phyloP scores from a whole-genome alignment of 371 early-diverging fungal species.

The Basidiobolus meristosporus region DNA sequence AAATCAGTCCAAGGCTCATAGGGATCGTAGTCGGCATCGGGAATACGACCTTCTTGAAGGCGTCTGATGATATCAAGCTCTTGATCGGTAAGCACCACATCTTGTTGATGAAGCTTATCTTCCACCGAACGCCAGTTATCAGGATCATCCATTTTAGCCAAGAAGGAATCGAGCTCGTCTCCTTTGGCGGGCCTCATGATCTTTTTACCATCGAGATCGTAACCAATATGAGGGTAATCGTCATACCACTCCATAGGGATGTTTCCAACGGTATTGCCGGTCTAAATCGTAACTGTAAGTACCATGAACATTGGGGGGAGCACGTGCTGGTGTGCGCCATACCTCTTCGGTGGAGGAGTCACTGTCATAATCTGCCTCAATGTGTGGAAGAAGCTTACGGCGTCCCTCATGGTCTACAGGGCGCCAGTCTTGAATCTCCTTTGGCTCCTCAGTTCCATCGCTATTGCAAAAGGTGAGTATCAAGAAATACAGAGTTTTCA shows the following conservation, averaged over 20 bases:
- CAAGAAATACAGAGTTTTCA: too few relatives aligned
- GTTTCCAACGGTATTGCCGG: constrained; percentile 72
- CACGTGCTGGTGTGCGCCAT: neutral
- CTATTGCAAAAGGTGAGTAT: too few relatives aligned
- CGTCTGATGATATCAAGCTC: constrained; percentile 84
- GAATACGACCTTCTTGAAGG: constrained; percentile 57
- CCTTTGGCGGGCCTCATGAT: constrained; percentile 68
- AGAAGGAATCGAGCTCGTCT: constrained; percentile 84
- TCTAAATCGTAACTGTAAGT: constrained; percentile 8
- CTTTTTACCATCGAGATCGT: constrained; percentile 81
- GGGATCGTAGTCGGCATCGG: constrained; percentile 70
- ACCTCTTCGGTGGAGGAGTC: constrained; percentile 84
- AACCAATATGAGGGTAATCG: constrained; percentile 90
- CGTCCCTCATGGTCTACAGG: constrained; percentile 6
- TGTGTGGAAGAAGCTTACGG: constrained; percentile 32
- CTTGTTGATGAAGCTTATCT: constrained; percentile 60
- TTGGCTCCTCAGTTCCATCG: constrained; percentile 7
- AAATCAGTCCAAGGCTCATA: constrained; percentile 78
- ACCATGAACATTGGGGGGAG: neutral
- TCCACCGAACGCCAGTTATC: constrained; percentile 73
- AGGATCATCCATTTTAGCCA: constrained; percentile 82
- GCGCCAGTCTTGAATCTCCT: constrained; percentile 13
- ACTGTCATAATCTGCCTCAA: constrained; percentile 76
- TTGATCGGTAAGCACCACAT: constrained; percentile 61
- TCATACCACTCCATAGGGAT: constrained; percentile 93